Base-by-base conservation (phyloP, 2,329 filamentous ascomycete species). In the Bretziella fagacearum region DNA sequence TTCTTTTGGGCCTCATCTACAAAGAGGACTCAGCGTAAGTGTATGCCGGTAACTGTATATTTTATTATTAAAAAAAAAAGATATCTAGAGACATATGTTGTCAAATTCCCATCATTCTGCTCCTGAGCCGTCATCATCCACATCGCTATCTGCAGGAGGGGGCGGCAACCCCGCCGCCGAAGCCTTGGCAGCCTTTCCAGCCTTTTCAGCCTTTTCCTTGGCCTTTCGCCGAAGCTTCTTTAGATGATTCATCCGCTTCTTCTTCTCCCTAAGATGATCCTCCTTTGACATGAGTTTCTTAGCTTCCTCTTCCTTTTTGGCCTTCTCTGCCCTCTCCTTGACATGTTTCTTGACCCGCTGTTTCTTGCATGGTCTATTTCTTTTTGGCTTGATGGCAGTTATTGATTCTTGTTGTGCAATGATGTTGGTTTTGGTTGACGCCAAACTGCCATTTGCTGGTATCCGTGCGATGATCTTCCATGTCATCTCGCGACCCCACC, bases 401-500 rank as follows among this genome's bases (percentile, higher is more conserved):
- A 27, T 6, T 6, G 20, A 26, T n/a, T 32, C 15, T 15, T 32
- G n/a, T 44, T 30, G 41, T 11, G 33, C 30, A 6, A 32, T 22
- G 5, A 37, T 22, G 7, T 47, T 43, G 25, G 52, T 44, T 10
- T 54, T 47, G 8, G 35, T 44, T 0, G 52, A 44, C 13, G 44
- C 53, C 27, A 51, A 53, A 46, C 58, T 60, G 13, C 57, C 57
- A n/a, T 55, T 58, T n/a, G 63, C 55, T 1, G 54, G 58, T 26
- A 74, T 60, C 25, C 59, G 62, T 3, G 60, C 50, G 30, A 53
- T 65, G 11, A 77, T 72, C 48, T 67, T 66, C 76, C 76, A 79
- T 1, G 74, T 73, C 53, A 73, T 63, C 57, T 78, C 73, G 35
- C 73, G 57, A 0, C 74, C 75, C 73, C 73, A 78, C 5, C 64